Base-by-base conservation (phyloP, 768 basidiomycete species). In the Postia placenta region DNA sequence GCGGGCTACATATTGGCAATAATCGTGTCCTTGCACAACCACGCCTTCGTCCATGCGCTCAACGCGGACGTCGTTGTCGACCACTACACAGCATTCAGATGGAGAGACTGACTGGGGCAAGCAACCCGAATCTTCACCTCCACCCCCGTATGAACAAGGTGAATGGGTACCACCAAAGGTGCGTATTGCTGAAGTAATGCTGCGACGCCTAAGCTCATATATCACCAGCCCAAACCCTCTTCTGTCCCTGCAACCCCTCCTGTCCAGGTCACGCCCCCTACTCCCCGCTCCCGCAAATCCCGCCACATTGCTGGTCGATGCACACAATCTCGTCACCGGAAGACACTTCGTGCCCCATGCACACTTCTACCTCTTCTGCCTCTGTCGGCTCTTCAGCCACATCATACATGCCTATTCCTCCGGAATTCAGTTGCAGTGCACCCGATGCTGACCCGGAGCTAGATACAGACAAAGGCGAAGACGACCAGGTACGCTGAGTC, bases 21-120 rank as follows among this genome's bases (percentile, higher is more conserved):
- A n/a, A n/a, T n/a, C n/a, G n/a, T n/a, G n/a, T n/a, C n/a, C n/a
- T n/a, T n/a, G n/a, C n/a, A n/a, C n/a, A n/a, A n/a, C n/a, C n/a
- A n/a, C n/a, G n/a, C n/a, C n/a, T n/a, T n/a, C n/a, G n/a, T n/a
- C n/a, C n/a, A n/a, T n/a, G n/a, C n/a, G n/a, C n/a, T n/a, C n/a
- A n/a, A n/a, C n/a, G n/a, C n/a, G n/a, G n/a, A n/a, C n/a, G n/a
- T n/a, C n/a, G n/a, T n/a, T n/a, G n/a, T n/a, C n/a, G n/a, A n/a
- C n/a, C n/a, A n/a, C n/a, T n/a, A n/a, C n/a, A n/a, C n/a, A n/a
- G n/a, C n/a, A n/a, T n/a, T n/a, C 53, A 89, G 88, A 64, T 90
- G 89, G 89, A 75, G 84, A 68, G 80, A 83, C 64, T 78, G 85
- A n/a, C n/a, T n/a, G n/a, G 52, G 85, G 86, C 59, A 85, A 77